Conservation (phyloP, 768 basidiomycete genomes). For the Postia placenta region DNA sequence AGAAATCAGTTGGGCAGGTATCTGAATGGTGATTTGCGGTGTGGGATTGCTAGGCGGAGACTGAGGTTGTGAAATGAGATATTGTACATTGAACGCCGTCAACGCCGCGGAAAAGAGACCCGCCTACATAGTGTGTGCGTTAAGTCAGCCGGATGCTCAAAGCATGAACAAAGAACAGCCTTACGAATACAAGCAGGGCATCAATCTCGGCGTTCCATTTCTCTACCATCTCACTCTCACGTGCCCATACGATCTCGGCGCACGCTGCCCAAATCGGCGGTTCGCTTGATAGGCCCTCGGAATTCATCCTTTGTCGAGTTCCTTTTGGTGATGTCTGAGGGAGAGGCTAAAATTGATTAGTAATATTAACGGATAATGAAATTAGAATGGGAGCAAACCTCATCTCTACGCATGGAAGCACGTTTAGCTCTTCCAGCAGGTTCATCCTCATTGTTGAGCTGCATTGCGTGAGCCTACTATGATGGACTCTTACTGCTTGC, state of each 20-base stretch:
- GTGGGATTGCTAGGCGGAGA: too few relatives aligned
- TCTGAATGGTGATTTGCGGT: background rate
- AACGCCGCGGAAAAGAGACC: constrained; percentile 12
- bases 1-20: too few relatives aligned
- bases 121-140: constrained; percentile 1
- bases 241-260: constrained; percentile 4
- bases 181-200: constrained; percentile 12
- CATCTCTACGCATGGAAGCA: too few relatives aligned
- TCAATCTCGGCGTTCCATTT: constrained; percentile 12
- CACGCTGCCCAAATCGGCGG: constrained; percentile 4
- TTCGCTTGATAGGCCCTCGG: background rate
- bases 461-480: too few relatives aligned
- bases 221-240: constrained; percentile 6
- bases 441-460: too few relatives aligned
- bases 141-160: background rate
- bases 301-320: background rate
- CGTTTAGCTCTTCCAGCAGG: too few relatives aligned
- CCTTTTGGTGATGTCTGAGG: too few relatives aligned
- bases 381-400: too few relatives aligned
- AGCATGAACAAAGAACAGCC: background rate
- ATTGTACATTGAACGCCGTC: constrained; percentile 13
- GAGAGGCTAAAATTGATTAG: too few relatives aligned
- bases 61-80: too few relatives aligned
- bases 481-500: too few relatives aligned
- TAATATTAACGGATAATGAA: too few relatives aligned